A percentile compares a stretch with the other conserved stretches of the same genome.
phyloP scores from a whole-genome alignment of 2,329 filamentous ascomycete species.

The Colletotrichum incanum region DNA sequence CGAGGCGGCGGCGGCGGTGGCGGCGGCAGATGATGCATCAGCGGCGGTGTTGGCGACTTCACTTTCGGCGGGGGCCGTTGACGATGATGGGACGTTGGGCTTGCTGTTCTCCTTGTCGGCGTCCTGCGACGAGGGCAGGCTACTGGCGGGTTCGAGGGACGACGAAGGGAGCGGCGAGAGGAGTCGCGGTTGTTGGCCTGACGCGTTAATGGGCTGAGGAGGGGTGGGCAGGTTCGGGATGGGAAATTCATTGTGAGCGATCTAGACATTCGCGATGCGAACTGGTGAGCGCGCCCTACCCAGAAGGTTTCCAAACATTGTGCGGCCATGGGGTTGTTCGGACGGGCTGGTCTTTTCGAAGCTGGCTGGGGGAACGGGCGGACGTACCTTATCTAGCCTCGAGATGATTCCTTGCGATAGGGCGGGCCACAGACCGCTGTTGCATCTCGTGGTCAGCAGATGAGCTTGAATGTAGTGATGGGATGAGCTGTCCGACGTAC shows the following conservation, averaged over 20 bases:
- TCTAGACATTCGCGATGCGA: slow-evolving; percentile 64
- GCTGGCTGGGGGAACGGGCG: neutral
- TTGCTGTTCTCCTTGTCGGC: slow-evolving; percentile 80
- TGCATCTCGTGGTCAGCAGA: slow-evolving; percentile 49
- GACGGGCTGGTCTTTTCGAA: neutral
- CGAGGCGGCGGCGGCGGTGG: slow-evolving; percentile 52
- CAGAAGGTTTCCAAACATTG: slow-evolving; percentile 50
- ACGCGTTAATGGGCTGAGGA: slow-evolving; percentile 56
- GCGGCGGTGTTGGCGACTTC: slow-evolving; percentile 52
- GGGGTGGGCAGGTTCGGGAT: slow-evolving; percentile 73
- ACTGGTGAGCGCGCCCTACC: slow-evolving; percentile 32
- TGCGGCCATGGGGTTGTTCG: slow-evolving; percentile 52
- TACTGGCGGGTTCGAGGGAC: slow-evolving; percentile 53
- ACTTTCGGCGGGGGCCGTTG: slow-evolving; percentile 53
- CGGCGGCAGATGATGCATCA: slow-evolving; percentile 47
- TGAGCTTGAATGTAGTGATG: slow-evolving; percentile 35
- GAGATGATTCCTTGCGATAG: slow-evolving; percentile 77
- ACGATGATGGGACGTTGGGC: slow-evolving; percentile 48
- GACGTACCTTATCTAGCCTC: slow-evolving; percentile 75
- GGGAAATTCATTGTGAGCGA: slow-evolving; percentile 82
- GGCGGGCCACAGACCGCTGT: slow-evolving; percentile 78
- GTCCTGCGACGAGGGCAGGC: slow-evolving; percentile 65
- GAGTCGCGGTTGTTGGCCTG: slow-evolving; percentile 57
- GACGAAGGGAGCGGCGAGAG: slow-evolving; percentile 64
- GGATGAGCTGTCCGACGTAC: slow-evolving; percentile 58